Evolutionary conservation across 2,329 filamentous ascomycete species (phyloP), one percentile per base, ranked within the genome.

Genomic region (Microdochium trichocladiopsis): DNA sequence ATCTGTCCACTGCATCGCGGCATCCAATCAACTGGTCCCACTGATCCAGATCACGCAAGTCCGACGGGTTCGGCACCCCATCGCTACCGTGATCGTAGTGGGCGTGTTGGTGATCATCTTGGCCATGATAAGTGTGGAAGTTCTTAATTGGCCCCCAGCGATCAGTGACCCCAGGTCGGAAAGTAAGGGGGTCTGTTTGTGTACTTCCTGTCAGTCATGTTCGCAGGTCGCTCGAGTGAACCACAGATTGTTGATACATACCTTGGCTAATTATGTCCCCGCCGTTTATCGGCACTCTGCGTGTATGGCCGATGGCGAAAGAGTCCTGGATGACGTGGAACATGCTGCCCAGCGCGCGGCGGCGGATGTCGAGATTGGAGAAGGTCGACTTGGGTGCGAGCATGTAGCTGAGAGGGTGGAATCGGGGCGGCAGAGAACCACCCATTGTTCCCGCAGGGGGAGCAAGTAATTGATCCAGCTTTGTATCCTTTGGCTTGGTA

Each of bases 241-340:
- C n/a, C 11, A 41, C 8, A 18, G n/a, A 14, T 14, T 14, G 18
- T 8, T 16, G 18, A 16, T 45, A 16, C n/a, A 16, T 18, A 45
- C 41, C 5, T 21, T 21, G 14, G 12, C 41, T 45, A 8, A 18
- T 18, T 3, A 22, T 8, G 21, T 50, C 50, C 1, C 21, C 25
- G 4, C 14, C 22, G 28, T 57, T 55, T 5, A 48, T 12, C 2
- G 53, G 52, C 22, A 36, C 23, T 12, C 55, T 22, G 14, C 50
- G 52, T 2, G 53, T 54, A 33, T 57, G 55, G 2, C 55, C 55
- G 4, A 54, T 52, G 1, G 55, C 55, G 41, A 51, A 57, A 9
- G 55, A 57, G 48, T 57, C 55, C 33, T 52, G 48, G 21, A 57
- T 52, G 53, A 55, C 31, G 47, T 57, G 55, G 4, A 57, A 28